Conservation (phyloP, 495 filamentous ascomycete species). For the Lasiosphaeriaceae sp. region DNA sequence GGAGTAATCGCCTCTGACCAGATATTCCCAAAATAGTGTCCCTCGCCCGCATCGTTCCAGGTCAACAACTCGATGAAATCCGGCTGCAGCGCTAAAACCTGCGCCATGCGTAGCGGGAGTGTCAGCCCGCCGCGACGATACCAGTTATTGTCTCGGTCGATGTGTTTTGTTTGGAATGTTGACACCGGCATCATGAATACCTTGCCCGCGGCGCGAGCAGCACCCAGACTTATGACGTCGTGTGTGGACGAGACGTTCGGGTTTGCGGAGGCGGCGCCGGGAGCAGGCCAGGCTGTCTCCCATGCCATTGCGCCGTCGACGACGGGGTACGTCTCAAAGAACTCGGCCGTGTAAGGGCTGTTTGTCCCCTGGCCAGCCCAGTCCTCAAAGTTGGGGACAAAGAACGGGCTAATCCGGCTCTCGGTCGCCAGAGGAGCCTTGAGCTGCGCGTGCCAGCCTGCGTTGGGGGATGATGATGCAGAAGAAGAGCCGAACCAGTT, state of each 20-base stretch:
- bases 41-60: constrained; percentile 69
- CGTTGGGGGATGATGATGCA: constrained; percentile 12
- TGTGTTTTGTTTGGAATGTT: constrained; percentile 61
- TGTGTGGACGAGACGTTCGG: neutral
- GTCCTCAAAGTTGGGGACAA: constrained; percentile 37
- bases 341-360: constrained; percentile 3
- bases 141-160: constrained; percentile 63
- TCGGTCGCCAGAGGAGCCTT: no score
- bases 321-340: constrained; percentile 3
- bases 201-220: neutral
- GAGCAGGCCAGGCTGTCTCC: constrained; percentile 6
- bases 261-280: neutral
- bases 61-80: constrained; percentile 54
- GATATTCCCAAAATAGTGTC: constrained; percentile 57
- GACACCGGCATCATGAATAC: constrained; percentile 65
- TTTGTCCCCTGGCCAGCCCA: neutral
- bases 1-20: neutral
- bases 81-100: constrained; percentile 56
- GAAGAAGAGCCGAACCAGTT: constrained; percentile 48
- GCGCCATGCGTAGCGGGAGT: constrained; percentile 64
- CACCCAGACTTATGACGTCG: neutral
- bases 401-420: constrained; percentile 52
- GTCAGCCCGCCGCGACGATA: constrained; percentile 60
- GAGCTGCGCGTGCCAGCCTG: no score
- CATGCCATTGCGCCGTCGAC: constrained; percentile 5